Percentiles rank a stretch among this genome's conserved stretches.
Conservation (phyloP, 179 eudicot genomes). For the Dionaea muscipula region DNA sequence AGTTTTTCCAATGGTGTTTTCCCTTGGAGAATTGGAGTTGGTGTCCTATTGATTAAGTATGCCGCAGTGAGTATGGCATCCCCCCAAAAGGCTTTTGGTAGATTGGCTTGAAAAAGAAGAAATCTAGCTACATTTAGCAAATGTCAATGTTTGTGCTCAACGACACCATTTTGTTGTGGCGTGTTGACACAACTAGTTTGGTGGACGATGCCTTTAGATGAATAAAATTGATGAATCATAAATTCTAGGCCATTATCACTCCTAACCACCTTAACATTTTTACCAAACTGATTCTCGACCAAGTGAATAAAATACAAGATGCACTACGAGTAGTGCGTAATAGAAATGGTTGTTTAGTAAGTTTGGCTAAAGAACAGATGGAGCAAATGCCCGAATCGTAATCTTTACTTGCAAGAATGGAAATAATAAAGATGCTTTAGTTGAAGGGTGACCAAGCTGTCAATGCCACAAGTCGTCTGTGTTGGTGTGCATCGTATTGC, state of each 20-base stretch:
- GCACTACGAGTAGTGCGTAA: neutral
- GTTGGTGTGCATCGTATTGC: neutral
- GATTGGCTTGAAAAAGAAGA: too few relatives aligned
- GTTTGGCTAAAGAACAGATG: conserved; percentile 1
- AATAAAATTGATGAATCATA: neutral
- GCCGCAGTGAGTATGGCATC: too few relatives aligned
- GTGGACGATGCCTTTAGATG: neutral
- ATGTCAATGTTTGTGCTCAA: too few relatives aligned
- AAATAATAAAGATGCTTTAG: neutral
- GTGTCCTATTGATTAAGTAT: neutral
- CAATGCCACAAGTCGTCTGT: neutral
- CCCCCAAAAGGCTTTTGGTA: too few relatives aligned
- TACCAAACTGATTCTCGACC: neutral
- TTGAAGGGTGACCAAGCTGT: conserved; percentile 7
- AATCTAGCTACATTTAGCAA: too few relatives aligned
- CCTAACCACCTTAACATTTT: neutral
- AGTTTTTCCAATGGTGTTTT: neutral
- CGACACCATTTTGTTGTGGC: too few relatives aligned
- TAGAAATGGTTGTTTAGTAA: neutral
- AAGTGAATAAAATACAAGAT: neutral
- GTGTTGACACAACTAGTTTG: too few relatives aligned
- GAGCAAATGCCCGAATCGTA: neutral
- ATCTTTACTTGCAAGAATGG: neutral
- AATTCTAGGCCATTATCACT: conserved; percentile 1
- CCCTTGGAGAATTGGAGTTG: neutral